Conservation (phyloP, 2,329 filamentous ascomycete species). For the Cladosporium halotolerans region DNA sequence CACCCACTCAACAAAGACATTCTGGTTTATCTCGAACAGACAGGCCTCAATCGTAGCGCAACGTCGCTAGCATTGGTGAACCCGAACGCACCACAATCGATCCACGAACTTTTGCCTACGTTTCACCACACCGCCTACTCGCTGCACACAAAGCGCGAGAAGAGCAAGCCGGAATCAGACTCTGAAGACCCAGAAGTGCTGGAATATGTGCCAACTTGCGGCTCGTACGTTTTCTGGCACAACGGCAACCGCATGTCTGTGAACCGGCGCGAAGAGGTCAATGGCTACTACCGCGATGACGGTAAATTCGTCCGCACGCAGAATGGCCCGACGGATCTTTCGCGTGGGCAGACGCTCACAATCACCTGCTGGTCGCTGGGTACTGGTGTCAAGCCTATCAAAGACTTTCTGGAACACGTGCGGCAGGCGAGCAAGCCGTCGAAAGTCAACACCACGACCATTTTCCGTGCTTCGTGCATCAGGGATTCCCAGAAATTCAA, state of each 20-base stretch:
- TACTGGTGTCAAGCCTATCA: constrained; percentile 28
- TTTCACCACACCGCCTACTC: too few species aligned
- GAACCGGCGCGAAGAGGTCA: not conserved
- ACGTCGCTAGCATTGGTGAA: constrained; percentile 3
- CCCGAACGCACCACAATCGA: not conserved
- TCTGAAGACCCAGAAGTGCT: constrained; percentile 12
- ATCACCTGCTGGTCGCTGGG: constrained; percentile 17
- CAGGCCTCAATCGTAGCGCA: not conserved
- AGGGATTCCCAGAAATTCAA: constrained; percentile 21
- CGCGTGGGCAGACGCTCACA: constrained; percentile 8
- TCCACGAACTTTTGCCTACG: too few species aligned
- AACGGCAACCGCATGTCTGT: constrained; percentile 5
- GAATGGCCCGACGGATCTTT: not conserved
- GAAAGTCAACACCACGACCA: constrained; percentile 17
- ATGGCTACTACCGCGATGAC: constrained; percentile 4
- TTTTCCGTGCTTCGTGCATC: constrained; percentile 14
- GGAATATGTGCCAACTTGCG: constrained; percentile 25
- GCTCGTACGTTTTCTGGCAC: constrained; percentile 12
- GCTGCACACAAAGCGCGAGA: too few species aligned
- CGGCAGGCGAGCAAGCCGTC: constrained; percentile 34
- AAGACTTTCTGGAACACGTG: constrained; percentile 40
- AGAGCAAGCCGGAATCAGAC: too few species aligned
- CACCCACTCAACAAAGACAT: constrained; percentile 5
- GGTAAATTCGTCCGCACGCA: constrained; percentile 7
- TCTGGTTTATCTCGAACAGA: constrained; percentile 1